Base-by-base conservation (phyloP, 768 basidiomycete species). In the Tylopilus cervinicoccineus region DNA sequence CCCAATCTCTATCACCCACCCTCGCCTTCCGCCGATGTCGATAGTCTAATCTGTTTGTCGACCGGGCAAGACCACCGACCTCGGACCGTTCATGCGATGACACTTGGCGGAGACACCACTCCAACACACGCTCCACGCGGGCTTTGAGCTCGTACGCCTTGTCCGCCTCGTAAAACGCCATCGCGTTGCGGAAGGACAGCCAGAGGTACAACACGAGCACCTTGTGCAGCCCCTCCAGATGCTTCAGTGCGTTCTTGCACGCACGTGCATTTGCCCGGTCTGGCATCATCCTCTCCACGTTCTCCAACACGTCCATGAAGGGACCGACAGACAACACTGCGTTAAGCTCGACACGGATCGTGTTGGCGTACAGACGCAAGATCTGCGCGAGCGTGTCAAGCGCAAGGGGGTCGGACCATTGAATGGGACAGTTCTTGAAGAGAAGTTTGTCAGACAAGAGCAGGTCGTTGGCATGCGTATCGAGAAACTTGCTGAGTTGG, bases 191-290 rank as follows among this genome's bases (percentile, higher is more conserved):
- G 63, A 80, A 83, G 17, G 76, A 73, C 54, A 93, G 73, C 95
- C 95, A 99, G 41, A 92, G 71, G 67, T 97, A 97, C 19, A 86
- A 56, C 13, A 85, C 82, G 24, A 91, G 58, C 26, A 80, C 69
- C 58, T 85, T 86, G 68, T 99, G 93, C 51, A 90, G 67, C 6
- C 76, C 72, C 66, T 97, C 94, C 38, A 97, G 66, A n/a, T 47
- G 52, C 29, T 34, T 55, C 37, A 66, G 40, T 2, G 62, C 61
- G 0, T 54, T 50, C 36, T 36, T 49, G 46, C 61, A 58, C 17
- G 19, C 32, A 3, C 13, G 38, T 6, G 31, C 38, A 12, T 38
- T 46, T 14, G 38, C 33, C 6, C 27, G 45, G 10, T 54, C 41
- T 1, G 46, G 52, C 55, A 57, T 68, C 56, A 58, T 64, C 16